Base-by-base conservation (phyloP, 1,139 yeast species). In the Candida mesenterica region DNA sequence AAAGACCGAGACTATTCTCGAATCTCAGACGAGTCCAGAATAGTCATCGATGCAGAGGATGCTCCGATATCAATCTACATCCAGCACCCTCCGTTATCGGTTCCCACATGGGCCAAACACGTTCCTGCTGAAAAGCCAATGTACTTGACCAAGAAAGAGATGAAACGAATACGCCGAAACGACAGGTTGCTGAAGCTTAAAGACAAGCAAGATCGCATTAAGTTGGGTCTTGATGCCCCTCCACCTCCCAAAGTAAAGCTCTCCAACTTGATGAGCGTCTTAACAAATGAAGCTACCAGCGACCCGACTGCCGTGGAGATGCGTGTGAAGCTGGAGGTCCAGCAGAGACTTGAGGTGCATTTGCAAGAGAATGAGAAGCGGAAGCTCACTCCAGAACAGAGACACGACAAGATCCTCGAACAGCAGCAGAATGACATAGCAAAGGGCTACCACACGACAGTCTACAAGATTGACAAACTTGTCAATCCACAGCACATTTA, bases 271-370 rank as follows among this genome's bases (percentile, higher is more conserved):
- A 85, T 87, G 89, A 82, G 76, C 46, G 96, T 88, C 0, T 67
- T 83, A 32, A 86, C 96, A 3, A 82, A 87, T 51, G 95, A 86
- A 42, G 87, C 94, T n/a, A 82, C 89, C 31, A 72, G 75, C 42
- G 96, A 92, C 52, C 98, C 98, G 0, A 92, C 98, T 0, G 78
- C 79, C 4, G 82, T 90, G 47, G 98, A 92, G 52, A 68, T 71
- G 55, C 61, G 70, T 37, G 97, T 94, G 0, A 68, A 77, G 32
- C 60, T 65, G 27, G 94, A 90, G 43, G 84, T 88, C 7, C 79
- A 73, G 28, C 75, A 76, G 30, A 67, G 99, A 18, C 63, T 65
- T 22, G 48, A 62, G n/a, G 62, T 64, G 31, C 99, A 92, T 58
- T 67, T 76, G 44, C 62, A 62, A 25, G 72, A 60, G 22, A 92